Evolutionary conservation across 2,329 filamentous ascomycete genomes (phyloP).

Genomic region (Colletotrichum musicola): DNA sequence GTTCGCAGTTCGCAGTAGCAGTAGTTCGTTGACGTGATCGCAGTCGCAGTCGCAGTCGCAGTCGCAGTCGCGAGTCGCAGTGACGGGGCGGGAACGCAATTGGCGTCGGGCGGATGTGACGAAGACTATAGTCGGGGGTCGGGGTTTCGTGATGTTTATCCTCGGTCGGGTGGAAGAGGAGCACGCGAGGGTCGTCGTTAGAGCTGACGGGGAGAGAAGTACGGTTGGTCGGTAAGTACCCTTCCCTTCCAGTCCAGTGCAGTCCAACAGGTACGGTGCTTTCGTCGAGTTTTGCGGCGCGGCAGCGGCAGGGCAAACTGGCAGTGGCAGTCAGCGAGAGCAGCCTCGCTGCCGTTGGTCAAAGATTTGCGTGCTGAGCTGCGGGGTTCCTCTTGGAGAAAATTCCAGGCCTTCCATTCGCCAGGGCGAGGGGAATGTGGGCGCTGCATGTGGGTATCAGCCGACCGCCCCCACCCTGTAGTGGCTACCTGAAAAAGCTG

Average conservation of each 20-base stretch:
- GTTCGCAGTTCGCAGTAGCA: too few species aligned
- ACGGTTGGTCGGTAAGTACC: background rate
- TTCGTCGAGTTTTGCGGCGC: too few species aligned
- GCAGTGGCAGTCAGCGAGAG: constrained; percentile 13
- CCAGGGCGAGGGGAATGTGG: constrained; percentile 10
- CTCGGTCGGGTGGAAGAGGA: constrained; percentile 39
- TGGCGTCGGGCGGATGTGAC: constrained; percentile 5
- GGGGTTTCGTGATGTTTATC: constrained; percentile 36
- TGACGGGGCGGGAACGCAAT: constrained; percentile 12
- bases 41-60: too few species aligned
- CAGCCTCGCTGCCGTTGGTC: constrained; percentile 37
- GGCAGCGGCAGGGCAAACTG: too few species aligned
- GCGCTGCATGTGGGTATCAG: constrained; percentile 2
- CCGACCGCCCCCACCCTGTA: constrained; percentile 8
- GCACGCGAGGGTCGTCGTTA: constrained; percentile 34
- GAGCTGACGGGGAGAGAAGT: constrained; percentile 19
- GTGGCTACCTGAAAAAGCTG: constrained; percentile 14
- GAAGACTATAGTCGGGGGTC: constrained; percentile 14
- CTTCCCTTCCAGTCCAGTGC: background rate
- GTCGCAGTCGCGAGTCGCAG: too few species aligned
- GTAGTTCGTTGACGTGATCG: too few species aligned
- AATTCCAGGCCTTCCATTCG: constrained; percentile 31
- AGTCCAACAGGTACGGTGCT: too few species aligned
- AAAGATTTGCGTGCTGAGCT: constrained; percentile 38
- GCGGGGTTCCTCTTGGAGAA: constrained; percentile 39